Evolutionary conservation across 257 asterid species (phyloP).

Genomic region (Nicotiana undulata): DNA sequence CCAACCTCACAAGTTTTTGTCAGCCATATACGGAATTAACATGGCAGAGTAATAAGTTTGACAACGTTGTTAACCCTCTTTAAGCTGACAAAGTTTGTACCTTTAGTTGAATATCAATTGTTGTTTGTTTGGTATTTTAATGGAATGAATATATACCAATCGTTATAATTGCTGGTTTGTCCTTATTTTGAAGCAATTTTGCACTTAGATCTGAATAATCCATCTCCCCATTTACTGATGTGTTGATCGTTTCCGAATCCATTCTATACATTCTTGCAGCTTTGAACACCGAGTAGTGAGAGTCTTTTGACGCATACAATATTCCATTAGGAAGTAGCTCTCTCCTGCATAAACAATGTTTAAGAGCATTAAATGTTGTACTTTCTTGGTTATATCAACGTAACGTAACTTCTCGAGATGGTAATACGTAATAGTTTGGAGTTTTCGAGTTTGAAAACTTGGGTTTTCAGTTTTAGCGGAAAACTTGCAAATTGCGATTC

Average conservation of each 20-base stretch:
- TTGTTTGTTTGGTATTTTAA: not conserved
- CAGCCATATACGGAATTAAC: not conserved
- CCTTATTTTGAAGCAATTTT: constrained; percentile 13
- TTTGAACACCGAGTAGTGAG: constrained; percentile 11
- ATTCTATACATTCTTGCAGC: constrained; percentile 17
- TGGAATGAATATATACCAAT: not conserved
- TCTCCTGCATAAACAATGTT: not conserved
- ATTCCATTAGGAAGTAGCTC: constrained; percentile 13
- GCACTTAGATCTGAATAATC: constrained; percentile 5
- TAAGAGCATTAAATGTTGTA: not conserved
- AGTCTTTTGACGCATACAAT: constrained; percentile 10
- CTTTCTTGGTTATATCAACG: too few species aligned
- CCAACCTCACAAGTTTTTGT: not conserved
- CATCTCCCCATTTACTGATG: constrained; percentile 5
- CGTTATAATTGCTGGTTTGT: constrained; percentile 9
- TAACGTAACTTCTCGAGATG: too few species aligned
- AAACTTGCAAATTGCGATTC: not conserved
- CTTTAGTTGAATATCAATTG: not conserved
- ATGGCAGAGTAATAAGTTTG: not conserved
- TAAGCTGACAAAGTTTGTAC: not conserved
- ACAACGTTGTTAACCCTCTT: not conserved
- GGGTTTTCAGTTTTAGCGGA: not conserved
- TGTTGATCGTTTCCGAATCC: constrained; percentile 8
- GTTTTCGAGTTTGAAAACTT: not conserved
- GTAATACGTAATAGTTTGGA: not conserved